Percentiles rank a stretch among this genome's conserved stretches.
These are phyloP conservation scores for Edaphochlamys debaryana DNA, from an alignment of 139 green algal genomes.

Conservation along the genomic window DNA sequence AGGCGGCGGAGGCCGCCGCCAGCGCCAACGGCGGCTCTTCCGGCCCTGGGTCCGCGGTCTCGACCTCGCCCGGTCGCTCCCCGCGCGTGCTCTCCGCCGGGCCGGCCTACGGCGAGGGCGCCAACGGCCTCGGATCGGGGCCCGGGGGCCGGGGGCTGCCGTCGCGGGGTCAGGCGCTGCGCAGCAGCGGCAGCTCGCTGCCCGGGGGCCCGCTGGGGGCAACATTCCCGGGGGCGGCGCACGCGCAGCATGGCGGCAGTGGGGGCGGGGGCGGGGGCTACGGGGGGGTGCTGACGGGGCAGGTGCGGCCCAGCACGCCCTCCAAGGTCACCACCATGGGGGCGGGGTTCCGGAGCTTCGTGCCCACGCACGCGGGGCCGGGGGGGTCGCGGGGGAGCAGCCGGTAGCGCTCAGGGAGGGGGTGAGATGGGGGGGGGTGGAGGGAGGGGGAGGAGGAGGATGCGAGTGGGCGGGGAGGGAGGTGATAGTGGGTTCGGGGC, in stretches of 20 bases:
- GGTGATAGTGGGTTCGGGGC: no score
- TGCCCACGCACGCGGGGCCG: constrained; percentile 4
- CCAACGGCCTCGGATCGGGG: background rate
- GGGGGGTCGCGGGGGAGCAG: background rate
- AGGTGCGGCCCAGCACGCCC: constrained; percentile 21
- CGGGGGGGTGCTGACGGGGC: background rate
- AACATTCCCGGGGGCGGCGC: background rate
- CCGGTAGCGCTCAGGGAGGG: background rate
- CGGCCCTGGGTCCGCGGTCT: background rate
- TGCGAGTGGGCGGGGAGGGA: no score
- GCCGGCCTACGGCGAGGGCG: no score
- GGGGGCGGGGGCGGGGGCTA: no score
- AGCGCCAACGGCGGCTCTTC: no score
- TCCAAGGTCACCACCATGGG: constrained; percentile 47
- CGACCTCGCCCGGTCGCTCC: background rate
- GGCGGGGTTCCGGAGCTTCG: constrained; percentile 42
- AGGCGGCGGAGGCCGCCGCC: background rate
- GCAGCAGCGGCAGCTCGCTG: background rate
- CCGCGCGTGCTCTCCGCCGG: background rate
- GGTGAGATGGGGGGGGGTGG: background rate
- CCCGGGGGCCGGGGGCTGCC: no score
- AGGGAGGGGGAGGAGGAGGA: no score
- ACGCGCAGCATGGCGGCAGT: no score
- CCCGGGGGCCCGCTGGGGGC: no score
- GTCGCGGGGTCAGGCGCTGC: background rate